phyloP scores from a whole-genome alignment of 2,329 filamentous ascomycete genomes.

The Diaporthe amygdali region DNA sequence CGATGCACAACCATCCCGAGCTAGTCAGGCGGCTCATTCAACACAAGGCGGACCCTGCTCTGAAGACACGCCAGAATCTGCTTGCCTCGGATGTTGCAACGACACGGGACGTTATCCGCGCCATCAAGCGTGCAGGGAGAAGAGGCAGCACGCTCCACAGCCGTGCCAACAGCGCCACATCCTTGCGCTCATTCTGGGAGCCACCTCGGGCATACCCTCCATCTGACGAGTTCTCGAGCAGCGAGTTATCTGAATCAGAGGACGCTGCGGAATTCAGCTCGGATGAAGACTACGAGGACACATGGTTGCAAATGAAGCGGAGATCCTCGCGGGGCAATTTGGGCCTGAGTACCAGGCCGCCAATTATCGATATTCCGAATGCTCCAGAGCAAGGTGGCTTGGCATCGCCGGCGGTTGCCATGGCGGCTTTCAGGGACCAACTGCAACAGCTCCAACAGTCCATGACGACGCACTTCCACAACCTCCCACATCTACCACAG shows the following conservation, averaged over 20 bases:
- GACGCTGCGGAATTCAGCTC: constrained; percentile 46
- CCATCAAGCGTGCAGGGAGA: constrained; percentile 65
- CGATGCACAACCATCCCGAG: constrained; percentile 75
- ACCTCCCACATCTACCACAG: constrained; percentile 62
- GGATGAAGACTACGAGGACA: constrained; percentile 47
- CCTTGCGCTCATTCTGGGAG: constrained; percentile 72
- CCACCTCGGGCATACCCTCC: constrained; percentile 46
- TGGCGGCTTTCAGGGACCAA: constrained; percentile 76
- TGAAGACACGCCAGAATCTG: constrained; percentile 73
- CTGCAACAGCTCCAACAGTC: constrained; percentile 78
- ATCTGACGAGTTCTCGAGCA: constrained; percentile 51
- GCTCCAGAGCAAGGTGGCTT: constrained; percentile 42
- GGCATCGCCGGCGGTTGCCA: constrained; percentile 64
- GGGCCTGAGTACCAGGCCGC: constrained; percentile 27
- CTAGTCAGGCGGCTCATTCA: constrained; percentile 78
- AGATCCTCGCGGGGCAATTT: constrained; percentile 31
- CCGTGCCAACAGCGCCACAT: constrained; percentile 70
- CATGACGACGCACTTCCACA: constrained; percentile 70
- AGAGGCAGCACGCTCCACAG: constrained; percentile 67
- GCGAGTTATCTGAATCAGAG: constrained; percentile 50
- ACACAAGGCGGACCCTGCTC: constrained; percentile 73
- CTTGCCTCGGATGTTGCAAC: constrained; percentile 74
- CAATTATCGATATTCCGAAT: constrained; percentile 29
- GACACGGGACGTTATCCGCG: constrained; percentile 67
- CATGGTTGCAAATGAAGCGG: constrained; percentile 44